phyloP scores from a whole-genome alignment of 768 basidiomycete species.

The Russula griseocarnosa region DNA sequence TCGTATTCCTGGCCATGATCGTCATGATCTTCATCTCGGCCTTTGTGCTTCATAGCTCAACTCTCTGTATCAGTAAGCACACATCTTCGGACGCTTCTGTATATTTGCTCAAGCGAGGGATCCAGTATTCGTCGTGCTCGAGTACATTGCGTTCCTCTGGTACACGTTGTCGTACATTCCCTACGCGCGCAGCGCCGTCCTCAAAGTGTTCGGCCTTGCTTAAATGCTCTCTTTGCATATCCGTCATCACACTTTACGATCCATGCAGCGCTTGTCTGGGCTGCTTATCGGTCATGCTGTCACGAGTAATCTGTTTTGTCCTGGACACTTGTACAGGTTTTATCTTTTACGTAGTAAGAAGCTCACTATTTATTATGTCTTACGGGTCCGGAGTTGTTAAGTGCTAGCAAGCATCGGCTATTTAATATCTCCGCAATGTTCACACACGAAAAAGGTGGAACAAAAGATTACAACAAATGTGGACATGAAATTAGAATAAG shows the following conservation, averaged over 20 bases:
- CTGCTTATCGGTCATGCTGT: slow-evolving; percentile 7
- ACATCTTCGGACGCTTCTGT: not conserved
- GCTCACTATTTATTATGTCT: slow-evolving; percentile 9
- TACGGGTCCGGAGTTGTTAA: not conserved
- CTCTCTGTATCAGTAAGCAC: slow-evolving; percentile 65
- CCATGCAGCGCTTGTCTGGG: not conserved
- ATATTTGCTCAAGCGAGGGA: slow-evolving; percentile 5
- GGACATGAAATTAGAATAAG: slow-evolving; percentile 1
- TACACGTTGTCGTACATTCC: slow-evolving; percentile 87
- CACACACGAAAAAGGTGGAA: not conserved
- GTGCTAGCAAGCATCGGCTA: not conserved
- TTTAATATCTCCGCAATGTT: not conserved
- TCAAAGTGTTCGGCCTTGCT: slow-evolving; percentile 55
- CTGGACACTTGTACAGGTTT: not conserved
- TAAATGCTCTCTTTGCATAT: not conserved
- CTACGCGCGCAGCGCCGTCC: slow-evolving; percentile 74
- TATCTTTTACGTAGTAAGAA: slow-evolving; percentile 10
- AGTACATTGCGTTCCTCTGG: slow-evolving; percentile 91
- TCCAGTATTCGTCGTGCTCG: slow-evolving; percentile 79
- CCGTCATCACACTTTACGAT: not conserved
- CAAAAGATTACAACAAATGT: not conserved
- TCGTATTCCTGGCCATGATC: slow-evolving; percentile 75
- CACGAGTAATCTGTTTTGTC: slow-evolving; percentile 15
- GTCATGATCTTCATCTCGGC: slow-evolving; percentile 82
- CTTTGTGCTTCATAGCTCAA: slow-evolving; percentile 65